Base-by-base conservation (phyloP, 306 rosid species). In the Argentina anserina region DNA sequence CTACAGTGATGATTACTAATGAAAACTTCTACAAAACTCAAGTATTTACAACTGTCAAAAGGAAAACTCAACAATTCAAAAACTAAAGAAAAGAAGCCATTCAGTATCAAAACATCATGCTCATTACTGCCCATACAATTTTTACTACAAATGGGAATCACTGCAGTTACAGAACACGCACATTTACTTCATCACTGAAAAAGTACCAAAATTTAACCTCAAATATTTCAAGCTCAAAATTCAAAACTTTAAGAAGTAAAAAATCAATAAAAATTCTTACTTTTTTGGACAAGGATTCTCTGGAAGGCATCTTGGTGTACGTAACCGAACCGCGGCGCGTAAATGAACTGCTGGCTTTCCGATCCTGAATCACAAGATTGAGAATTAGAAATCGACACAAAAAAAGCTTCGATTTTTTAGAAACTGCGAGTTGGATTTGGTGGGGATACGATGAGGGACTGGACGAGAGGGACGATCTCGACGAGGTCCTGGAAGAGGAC, bases 221-320 rank as follows among this genome's bases (percentile, higher is more conserved):
- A 3, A 33, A 33, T 2, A 33, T 33, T 33, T 33, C 5, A 50
- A 50, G 36, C 75, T 52, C 71, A 60, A 59, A 50, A 2, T 33
- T n/a, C 60, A 65, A 43, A 72, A 72, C 18, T 41, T 64, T 6
- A 6, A 8, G 47, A 33, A 42, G 1, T 37, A 14, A 29, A 59
- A 21, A 23, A 47, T 3, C 9, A 25, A 43, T 42, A 26, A 53
- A 78, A 63, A 33, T 65, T 58, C 81, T 75, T 81, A 95, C 97
- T 80, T 81, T 95, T 85, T 52, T 88, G 40, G 80, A 76, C 65
- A 88, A 76, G 2, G 91, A 85, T 70, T 89, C 96, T 85, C 96
- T 87, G 34, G 96, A 81, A 13, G 99, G 99, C 42, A 97, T 87
- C 83, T 95, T 95, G 40, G 99, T 95, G 85, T 91, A 91, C 73